These are phyloP conservation scores for Acanthamoeba healyi DNA, from an alignment of 208 protist genomes.

Conservation along the genomic window DNA sequence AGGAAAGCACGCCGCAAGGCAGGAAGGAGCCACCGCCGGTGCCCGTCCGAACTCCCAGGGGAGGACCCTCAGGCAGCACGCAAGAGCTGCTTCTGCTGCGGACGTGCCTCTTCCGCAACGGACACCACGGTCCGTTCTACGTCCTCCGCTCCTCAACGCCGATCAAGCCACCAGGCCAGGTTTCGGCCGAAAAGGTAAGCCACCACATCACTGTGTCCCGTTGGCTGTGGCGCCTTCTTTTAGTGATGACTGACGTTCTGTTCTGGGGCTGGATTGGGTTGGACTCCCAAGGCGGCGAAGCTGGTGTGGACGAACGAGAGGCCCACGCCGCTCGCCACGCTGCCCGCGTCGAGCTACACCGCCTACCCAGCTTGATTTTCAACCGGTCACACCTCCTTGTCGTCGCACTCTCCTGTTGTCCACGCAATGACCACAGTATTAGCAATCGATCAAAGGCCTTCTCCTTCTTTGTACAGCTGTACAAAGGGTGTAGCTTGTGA, in stretches of 20 bases:
- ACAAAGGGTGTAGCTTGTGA: no score
- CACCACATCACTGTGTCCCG: no score
- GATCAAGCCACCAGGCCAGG: no score
- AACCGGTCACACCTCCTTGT: no score
- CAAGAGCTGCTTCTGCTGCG: background rate
- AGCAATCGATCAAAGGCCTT: no score
- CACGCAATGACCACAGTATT: no score
- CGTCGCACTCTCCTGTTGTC: no score
- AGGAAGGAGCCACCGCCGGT: background rate
- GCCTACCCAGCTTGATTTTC: background rate
- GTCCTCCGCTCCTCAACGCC: background rate
- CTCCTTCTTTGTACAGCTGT: no score
- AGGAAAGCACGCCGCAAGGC: background rate
- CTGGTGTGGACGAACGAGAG: background rate
- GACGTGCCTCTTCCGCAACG: background rate
- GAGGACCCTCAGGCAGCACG: background rate
- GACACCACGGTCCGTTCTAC: background rate
- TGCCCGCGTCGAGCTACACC: background rate
- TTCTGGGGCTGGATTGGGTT: no score
- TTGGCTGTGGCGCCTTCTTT: no score
- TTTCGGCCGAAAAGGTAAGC: no score
- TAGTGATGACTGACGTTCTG: no score
- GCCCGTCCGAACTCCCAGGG: background rate
- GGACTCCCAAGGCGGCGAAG: background rate
- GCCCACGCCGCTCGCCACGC: background rate